Percentiles rank a stretch among this genome's conserved stretches.
These are phyloP conservation scores for Rosa chinensis DNA, from an alignment of 306 rosid genomes.

Conservation along the genomic window DNA sequence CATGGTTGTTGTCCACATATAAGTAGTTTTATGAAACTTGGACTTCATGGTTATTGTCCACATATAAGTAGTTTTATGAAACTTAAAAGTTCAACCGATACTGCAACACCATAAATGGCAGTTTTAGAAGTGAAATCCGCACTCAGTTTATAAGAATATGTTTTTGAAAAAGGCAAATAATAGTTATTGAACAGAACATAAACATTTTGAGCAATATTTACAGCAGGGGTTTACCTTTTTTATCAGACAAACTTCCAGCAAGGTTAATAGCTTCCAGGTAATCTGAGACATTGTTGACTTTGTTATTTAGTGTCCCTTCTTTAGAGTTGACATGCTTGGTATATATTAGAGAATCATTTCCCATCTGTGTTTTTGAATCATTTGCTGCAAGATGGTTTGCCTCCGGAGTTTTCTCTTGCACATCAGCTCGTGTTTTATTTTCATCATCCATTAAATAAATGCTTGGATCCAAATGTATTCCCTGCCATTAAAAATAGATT, in stretches of 20 bases:
- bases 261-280: constrained; percentile 43
- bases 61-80: background rate
- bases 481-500: constrained; percentile 46
- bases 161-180: background rate
- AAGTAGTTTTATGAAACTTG: background rate
- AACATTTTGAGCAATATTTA: constrained; percentile 15
- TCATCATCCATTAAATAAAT: constrained; percentile 94
- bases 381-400: constrained; percentile 39
- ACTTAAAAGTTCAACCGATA: background rate
- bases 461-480: constrained; percentile 96
- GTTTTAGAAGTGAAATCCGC: background rate
- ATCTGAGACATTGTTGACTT: constrained; percentile 43
- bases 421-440: constrained; percentile 49
- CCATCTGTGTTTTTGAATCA: constrained; percentile 37
- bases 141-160: background rate
- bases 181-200: constrained; percentile 14
- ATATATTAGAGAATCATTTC: constrained; percentile 31
- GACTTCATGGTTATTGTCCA: background rate
- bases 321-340: constrained; percentile 32
- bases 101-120: background rate
- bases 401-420: constrained; percentile 43
- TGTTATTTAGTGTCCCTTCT: constrained; percentile 37
- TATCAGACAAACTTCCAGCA: constrained; percentile 36
- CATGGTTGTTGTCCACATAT: background rate
- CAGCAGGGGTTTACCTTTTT: constrained; percentile 44